phyloP scores from a whole-genome alignment of 352 stramenopile species.

The Phytophthora ramorum region DNA sequence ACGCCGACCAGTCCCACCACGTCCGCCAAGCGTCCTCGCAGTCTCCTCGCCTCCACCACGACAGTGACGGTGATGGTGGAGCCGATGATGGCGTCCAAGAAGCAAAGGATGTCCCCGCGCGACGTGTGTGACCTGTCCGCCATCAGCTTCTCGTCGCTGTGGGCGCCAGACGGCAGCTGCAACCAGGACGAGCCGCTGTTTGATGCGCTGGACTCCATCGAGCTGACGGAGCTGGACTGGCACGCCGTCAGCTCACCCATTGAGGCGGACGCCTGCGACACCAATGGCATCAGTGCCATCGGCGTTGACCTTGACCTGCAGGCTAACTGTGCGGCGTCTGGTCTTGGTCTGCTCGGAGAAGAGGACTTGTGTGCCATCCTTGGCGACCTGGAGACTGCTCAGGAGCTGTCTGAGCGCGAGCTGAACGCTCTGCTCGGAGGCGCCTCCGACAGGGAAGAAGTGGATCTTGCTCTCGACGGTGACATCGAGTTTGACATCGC shows the following conservation, averaged over 20 bases:
- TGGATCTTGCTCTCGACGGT: background rate
- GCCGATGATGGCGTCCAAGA: conserved; percentile 1
- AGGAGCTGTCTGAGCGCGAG: conserved; percentile 5
- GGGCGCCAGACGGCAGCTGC: background rate
- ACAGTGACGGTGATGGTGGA: background rate
- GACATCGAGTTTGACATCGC: background rate
- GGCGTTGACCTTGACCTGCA: too few relatives aligned
- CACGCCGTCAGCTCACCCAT: conserved; percentile 2
- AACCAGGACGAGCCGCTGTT: conserved; percentile 15
- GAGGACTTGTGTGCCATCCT: conserved; percentile 17
- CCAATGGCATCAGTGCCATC: background rate
- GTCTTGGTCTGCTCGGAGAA: conserved; percentile 8
- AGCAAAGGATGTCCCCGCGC: conserved; percentile 27
- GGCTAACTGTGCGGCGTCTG: background rate
- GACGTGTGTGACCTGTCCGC: conserved; percentile 14
- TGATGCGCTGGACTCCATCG: conserved; percentile 15
- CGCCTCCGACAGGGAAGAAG: background rate
- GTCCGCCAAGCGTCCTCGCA: conserved; percentile 14
- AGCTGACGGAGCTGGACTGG: conserved; percentile 27
- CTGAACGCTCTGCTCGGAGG: conserved; percentile 16
- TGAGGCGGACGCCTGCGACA: background rate
- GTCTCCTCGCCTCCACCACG: background rate
- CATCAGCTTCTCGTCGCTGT: conserved; percentile 9
- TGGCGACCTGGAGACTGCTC: background rate
- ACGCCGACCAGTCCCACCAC: background rate